Base-by-base conservation (phyloP, 305 asterid genomes). In the Fraxinus dipetala region DNA sequence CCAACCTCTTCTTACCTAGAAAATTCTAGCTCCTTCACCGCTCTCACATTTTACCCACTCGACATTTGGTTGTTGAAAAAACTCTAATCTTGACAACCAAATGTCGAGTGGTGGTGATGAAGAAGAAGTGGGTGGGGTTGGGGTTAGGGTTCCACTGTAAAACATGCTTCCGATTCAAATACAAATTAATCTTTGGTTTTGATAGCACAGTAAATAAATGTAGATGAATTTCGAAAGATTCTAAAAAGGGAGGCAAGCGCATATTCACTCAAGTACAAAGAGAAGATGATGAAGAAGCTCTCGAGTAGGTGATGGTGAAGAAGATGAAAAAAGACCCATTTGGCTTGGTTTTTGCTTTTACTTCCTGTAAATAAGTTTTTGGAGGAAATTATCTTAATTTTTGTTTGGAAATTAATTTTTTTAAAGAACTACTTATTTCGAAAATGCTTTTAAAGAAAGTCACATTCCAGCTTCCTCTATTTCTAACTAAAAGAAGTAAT, bases 261-360 rank as follows among this genome's bases (percentile, higher is more conserved):
- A 43, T 43, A 10, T 43, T 43, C 4, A 2, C 51, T 43, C 51
- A 77, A 61, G 79, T 86, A 88, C 85, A 90, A 84, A 86, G 88
- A 78, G 87, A 93, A 87, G 82, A 85, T 90, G 83, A 84, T 90
- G 91, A 89, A 85, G 75, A 94, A 81, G 87, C 98, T 24, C 93
- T 95, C 36, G 91, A 91, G 51, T 43, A 43, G 51, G 16, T 2
- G 16, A 4, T 11, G 1, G 51, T 43, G 16, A 43, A 43, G 51
- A 43, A 10, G 51, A 38, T 43, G 51, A 40, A 40, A 11, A 38
- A 8, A 38, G 45, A 38, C 0, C 0, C 0, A 2, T 38, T 8
- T 38, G 11, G 3, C 13, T 38, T 38, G 45, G 2, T 38, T 38
- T 38, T 38, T 7, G 13, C 45, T 38, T 38, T 38, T 38, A 38